Base-by-base conservation (phyloP, 345 rosid genomes). In the Eucalyptus leucophloia region DNA sequence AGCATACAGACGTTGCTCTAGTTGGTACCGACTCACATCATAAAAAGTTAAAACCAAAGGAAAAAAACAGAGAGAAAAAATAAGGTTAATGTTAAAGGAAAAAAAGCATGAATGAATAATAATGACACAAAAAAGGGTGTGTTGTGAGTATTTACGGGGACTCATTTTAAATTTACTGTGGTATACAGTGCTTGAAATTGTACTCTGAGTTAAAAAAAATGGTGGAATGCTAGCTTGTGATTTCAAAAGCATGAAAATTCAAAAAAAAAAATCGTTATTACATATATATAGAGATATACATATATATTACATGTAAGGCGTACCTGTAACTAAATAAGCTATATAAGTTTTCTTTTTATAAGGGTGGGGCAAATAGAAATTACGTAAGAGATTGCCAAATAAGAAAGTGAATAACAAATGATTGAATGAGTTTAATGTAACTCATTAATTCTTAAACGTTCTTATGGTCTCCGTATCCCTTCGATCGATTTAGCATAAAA, bases 381-480 rank as follows among this genome's bases (percentile, higher is more conserved):
- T 13, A 9, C 3, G 5, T 9, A 21, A 11, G 14, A 26, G 1
- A 5, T 26, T 12, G 67, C 30, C 12, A 34, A 69, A 69, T 34
- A 34, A 5, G 18, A 34, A 9, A 34, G 12, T 1, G 4, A 34
- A 34, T 18, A 69, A 69, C 7, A 17, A 69, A 69, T 34, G 24
- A 53, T 53, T 8, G 58, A 19, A 53, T 53, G 23, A 9, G 37
- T 18, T 69, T 2, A 34, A 9, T 12, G 0, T 3, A 9, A 18
- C 44, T 8, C 24, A 6, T 34, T 18, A 34, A 69, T 34, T 69
- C 81, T 34, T 18, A 37, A 69, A 69, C 1, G 2, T 60, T 12
- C 8, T 28, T 4, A 6, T 13, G 32, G 3, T 28, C 16, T 60
- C 7, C 2, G 1, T 28, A 26, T 0, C 17, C 4, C 8, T 28